Evolutionary conservation across 73 alveolate genomes (phyloP), one percentile per base, ranked within the genome.

Genomic region (Stentor roeselii): DNA sequence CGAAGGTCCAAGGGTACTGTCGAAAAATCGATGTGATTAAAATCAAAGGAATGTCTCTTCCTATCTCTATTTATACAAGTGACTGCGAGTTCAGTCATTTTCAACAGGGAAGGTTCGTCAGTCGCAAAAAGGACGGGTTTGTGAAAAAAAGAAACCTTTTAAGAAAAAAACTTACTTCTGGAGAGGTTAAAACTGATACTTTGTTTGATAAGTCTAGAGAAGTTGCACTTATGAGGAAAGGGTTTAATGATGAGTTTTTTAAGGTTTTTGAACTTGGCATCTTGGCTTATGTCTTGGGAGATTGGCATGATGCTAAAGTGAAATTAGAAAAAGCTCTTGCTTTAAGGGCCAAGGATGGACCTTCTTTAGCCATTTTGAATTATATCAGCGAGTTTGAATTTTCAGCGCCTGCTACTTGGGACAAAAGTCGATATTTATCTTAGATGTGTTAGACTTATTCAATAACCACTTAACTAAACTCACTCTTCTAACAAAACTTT

Each of bases 231-330:
- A 67, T 89, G 85, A 80, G 88, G 83, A 60, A 82, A 75, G 1
- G 36, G 60, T 39, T 37, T 84, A 87, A 75, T 42, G 60, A 21
- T 41, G 84, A n/a, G 3, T 77, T 84, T 34, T 59, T 34, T 67
- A 36, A 77, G 75, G 76, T 50, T 59, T 86, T 78, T 59, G 74
- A 59, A n/a, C 80, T 82, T 59, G 95, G 88, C 2, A 76, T 75
- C 59, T 59, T 36, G 60, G 60, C 41, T 27, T 89, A 89, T 76
- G 82, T 86, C 42, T 30, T 50, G n/a, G 95, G 95, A 31, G 87
- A 89, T 36, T 89, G 95, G 92, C 84, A 83, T 2, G 89, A 75
- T 14, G 91, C 95, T 11, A 86, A 86, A 41, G 95, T 82, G 27
- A 36, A 82, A 3, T 83, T 90, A 60, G 75, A 83, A 32, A 37